Evolutionary conservation across 2,329 filamentous ascomycete species (phyloP).

Genomic region (Aspergillus sp.): DNA sequence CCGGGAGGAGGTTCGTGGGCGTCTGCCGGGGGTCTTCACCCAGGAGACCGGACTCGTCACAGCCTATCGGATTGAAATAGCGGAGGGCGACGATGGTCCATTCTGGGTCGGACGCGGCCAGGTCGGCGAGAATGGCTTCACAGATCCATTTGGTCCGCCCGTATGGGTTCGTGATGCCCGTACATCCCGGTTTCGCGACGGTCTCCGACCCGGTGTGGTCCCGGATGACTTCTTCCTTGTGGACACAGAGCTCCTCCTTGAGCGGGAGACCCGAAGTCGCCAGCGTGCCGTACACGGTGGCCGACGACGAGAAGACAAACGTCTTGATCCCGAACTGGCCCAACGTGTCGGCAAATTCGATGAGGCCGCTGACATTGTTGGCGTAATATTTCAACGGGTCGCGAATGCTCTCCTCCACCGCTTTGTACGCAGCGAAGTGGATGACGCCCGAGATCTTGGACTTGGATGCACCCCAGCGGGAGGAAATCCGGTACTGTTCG

Average conservation of each 20-base stretch:
- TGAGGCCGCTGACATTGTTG: constrained; percentile 65
- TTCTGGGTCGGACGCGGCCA: constrained; percentile 58
- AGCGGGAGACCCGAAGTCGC: constrained; percentile 52
- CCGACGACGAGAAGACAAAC: constrained; percentile 67
- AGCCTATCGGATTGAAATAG: constrained; percentile 69
- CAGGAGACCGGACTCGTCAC: constrained; percentile 62
- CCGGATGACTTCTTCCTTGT: constrained; percentile 47
- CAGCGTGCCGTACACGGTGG: constrained; percentile 63
- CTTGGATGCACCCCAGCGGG: constrained; percentile 33
- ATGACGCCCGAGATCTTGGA: constrained; percentile 64
- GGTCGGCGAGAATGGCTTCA: constrained; percentile 64
- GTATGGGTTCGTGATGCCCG: constrained; percentile 64
- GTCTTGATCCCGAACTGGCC: constrained; percentile 62
- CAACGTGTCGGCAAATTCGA: constrained; percentile 59
- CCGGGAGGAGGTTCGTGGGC: constrained; percentile 64
- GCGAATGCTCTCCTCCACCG: constrained; percentile 62
- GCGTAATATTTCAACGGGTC: constrained; percentile 64
- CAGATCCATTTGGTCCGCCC: constrained; percentile 67
- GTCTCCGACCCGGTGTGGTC: constrained; percentile 45
- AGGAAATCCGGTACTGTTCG: constrained; percentile 39
- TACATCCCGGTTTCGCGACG: constrained; percentile 48
- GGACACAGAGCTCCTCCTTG: constrained; percentile 57
- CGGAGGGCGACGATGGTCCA: constrained; percentile 64
- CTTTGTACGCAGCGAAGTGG: constrained; percentile 68
- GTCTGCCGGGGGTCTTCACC: constrained; percentile 63